Percentiles rank a stretch among this genome's conserved stretches.
Evolutionary conservation across 192 early-diverging fungal genomes (phyloP).

Genomic region (Entrophospora sp.): DNA sequence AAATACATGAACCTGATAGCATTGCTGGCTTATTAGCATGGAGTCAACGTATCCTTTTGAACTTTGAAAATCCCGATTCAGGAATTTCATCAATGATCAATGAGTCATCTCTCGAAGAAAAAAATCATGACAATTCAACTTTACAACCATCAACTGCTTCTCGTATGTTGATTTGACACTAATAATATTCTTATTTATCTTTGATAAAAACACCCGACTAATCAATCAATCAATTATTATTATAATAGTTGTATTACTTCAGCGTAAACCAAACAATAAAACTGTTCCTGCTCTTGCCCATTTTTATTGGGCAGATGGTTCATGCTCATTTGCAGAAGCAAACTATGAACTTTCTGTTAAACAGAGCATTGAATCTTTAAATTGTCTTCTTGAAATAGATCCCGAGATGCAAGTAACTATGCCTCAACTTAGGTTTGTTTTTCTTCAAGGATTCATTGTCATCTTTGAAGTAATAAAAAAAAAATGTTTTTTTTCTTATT

Average conservation of each 20-base stretch:
- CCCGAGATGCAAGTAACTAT: not conserved
- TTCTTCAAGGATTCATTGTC: no score
- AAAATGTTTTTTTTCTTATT: no score
- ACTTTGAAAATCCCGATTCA: not conserved
- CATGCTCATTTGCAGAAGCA: slow-evolving; percentile 3
- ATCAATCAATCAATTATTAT: no score
- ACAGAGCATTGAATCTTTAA: not conserved
- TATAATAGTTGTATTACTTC: no score
- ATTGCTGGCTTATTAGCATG: slow-evolving; percentile 33
- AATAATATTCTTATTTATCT: no score
- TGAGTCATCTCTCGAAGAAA: not conserved
- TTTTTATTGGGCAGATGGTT: slow-evolving; percentile 6
- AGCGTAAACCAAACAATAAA: not conserved
- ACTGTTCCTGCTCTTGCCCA: not conserved
- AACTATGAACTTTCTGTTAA: slow-evolving; percentile 7
- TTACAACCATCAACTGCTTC: not conserved
- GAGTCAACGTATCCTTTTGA: slow-evolving; percentile 22
- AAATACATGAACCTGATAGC: slow-evolving; percentile 21
- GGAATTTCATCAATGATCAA: no score
- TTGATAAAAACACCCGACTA: no score
- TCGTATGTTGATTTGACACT: not conserved
- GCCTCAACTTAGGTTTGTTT: no score
- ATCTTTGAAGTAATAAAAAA: no score
- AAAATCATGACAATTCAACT: not conserved
- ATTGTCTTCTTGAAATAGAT: not conserved